These are phyloP conservation scores for Arthrocladium fulminans DNA, from an alignment of 2,329 filamentous ascomycete species.

Conservation along the genomic window DNA sequence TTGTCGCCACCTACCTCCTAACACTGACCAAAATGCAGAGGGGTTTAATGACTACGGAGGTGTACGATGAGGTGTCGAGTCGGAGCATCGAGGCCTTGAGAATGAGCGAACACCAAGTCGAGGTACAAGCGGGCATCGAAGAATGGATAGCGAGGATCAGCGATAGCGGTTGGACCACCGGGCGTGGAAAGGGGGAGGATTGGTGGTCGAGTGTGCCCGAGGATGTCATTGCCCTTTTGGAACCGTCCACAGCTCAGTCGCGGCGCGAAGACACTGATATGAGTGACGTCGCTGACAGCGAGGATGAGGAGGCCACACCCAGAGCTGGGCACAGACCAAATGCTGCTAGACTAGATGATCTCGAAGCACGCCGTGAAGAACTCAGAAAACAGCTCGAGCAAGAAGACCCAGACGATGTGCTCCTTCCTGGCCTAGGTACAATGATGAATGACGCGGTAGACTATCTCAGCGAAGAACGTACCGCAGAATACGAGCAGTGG, in stretches of 20 bases:
- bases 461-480: constrained; percentile 38
- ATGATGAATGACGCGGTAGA: constrained; percentile 44
- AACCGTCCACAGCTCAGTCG: constrained; percentile 19
- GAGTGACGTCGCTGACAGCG: background rate
- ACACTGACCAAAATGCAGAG: constrained; percentile 30
- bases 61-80: constrained; percentile 16
- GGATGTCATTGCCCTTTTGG: constrained; percentile 29
- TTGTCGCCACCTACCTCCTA: constrained; percentile 38
- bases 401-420: constrained; percentile 28
- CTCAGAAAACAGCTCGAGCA: constrained; percentile 1
- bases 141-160: constrained; percentile 51
- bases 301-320: constrained; percentile 2
- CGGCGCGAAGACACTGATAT: constrained; percentile 5
- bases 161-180: constrained; percentile 24
- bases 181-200: constrained; percentile 50
- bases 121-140: constrained; percentile 36
- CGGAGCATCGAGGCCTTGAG: constrained; percentile 10
- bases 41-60: constrained; percentile 18
- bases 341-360: background rate
- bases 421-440: constrained; percentile 40
- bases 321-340: background rate
- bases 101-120: constrained; percentile 30
- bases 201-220: constrained; percentile 55
- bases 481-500: constrained; percentile 36
- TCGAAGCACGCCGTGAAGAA: background rate